A percentile compares a stretch with the other conserved stretches of the same genome.
Conservation (phyloP, 768 basidiomycete species). For the Cystofilobasidium bisporidii region DNA sequence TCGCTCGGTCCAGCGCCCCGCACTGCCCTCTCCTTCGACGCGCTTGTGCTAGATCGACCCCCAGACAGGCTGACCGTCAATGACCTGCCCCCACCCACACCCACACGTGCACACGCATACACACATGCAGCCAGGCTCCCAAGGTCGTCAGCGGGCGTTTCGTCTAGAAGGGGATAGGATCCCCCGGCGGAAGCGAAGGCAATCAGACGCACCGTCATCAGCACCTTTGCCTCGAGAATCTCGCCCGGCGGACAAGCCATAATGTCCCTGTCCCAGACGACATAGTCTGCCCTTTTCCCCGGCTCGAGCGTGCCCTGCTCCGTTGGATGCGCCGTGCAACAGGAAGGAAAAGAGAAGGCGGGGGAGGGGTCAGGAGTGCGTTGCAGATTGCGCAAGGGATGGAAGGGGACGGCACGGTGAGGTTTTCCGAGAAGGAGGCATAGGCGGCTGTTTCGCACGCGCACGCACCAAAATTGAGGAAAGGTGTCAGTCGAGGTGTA, state of each 20-base stretch:
- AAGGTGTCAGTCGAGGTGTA: no score
- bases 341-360: no score
- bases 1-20: no score
- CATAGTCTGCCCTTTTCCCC: conserved; percentile 82
- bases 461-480: no score
- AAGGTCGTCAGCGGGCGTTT: not conserved
- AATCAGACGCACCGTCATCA: conserved; percentile 48
- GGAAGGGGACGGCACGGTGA: conserved; percentile 12
- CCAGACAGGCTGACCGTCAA: conserved; percentile 17
- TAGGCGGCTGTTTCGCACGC: conserved; percentile 77
- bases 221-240: conserved; percentile 57
- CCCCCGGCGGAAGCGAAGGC: no score
- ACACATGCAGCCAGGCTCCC: no score
- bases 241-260: conserved; percentile 55
- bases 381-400: no score
- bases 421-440: conserved; percentile 52
- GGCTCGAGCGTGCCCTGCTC: conserved; percentile 58
- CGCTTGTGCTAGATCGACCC: not conserved
- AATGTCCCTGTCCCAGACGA: conserved; percentile 70
- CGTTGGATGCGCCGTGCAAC: no score
- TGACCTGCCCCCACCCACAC: not conserved
- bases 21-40: no score
- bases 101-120: no score
- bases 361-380: no score
- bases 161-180: no score